Evolutionary conservation across 805 yeast species (phyloP).

Genomic region (Kuraishia piskuri): DNA sequence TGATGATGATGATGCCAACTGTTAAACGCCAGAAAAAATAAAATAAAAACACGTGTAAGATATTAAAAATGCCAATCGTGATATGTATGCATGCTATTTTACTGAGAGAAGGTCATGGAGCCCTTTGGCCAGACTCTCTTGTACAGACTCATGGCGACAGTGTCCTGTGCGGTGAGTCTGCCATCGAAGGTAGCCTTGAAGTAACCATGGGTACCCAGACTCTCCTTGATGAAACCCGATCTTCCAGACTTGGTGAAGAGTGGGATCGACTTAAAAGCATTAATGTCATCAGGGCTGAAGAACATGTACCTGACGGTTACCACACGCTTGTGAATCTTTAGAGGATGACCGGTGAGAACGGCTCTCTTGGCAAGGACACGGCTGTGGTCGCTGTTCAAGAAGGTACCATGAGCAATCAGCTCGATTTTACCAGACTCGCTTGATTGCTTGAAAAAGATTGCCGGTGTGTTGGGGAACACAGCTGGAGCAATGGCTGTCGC

Average conservation of each 20-base stretch:
- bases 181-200: slow-evolving; percentile 94
- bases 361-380: slow-evolving; percentile 84
- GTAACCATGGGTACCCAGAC: slow-evolving; percentile 97
- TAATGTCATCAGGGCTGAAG: slow-evolving; percentile 83
- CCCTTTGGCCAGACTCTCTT: slow-evolving; percentile 86
- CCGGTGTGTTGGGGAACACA: slow-evolving; percentile 76
- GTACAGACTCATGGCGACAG: slow-evolving; percentile 87
- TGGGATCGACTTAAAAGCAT: slow-evolving; percentile 85
- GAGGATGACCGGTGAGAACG: slow-evolving; percentile 87
- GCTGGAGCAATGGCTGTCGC: slow-evolving; percentile 90
- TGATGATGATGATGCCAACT: not conserved
- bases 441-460: slow-evolving; percentile 64
- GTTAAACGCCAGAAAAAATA: not conserved
- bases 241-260: slow-evolving; percentile 89
- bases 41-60: not conserved
- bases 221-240: slow-evolving; percentile 88
- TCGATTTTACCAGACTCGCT: slow-evolving; percentile 38
- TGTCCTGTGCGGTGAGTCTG: slow-evolving; percentile 83
- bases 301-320: slow-evolving; percentile 96
- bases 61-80: not conserved
- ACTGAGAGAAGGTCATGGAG: slow-evolving; percentile 18
- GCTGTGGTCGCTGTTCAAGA: slow-evolving; percentile 76
- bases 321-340: slow-evolving; percentile 87
- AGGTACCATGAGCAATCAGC: slow-evolving; percentile 84
- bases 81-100: slow-evolving; percentile 2